A percentile compares a stretch with the other conserved stretches of the same genome.
phyloP scores from a whole-genome alignment of 768 basidiomycete species.

The Lactarius hatsudake region DNA sequence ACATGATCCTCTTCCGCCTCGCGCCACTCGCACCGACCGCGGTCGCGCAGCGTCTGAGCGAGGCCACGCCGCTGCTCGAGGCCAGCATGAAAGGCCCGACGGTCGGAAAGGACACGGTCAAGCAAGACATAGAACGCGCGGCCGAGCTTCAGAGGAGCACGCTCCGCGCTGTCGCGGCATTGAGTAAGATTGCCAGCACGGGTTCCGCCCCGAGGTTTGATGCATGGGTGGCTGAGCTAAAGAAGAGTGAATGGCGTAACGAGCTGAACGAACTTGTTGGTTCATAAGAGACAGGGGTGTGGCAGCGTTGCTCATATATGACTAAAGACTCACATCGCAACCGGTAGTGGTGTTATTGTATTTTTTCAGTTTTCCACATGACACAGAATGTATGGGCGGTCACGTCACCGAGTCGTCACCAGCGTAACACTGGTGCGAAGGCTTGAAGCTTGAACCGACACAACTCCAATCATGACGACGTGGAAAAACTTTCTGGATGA shows the following conservation, averaged over 20 bases:
- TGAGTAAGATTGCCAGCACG: conserved; percentile 70
- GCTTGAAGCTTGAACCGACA: too few relatives aligned
- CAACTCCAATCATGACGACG: too few relatives aligned
- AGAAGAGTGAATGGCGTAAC: conserved; percentile 62
- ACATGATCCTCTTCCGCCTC: conserved; percentile 92
- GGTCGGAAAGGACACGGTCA: conserved; percentile 93
- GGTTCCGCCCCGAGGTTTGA: conserved; percentile 75
- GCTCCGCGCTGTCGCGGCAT: conserved; percentile 79
- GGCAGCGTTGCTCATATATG: neutral
- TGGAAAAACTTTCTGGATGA: too few relatives aligned
- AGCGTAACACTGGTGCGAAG: too few relatives aligned
- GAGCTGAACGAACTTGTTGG: conserved; percentile 64
- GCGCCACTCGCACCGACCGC: conserved; percentile 82
- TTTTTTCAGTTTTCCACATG: conserved; percentile 6
- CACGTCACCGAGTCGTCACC: too few relatives aligned
- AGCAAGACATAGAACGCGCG: conserved; percentile 83
- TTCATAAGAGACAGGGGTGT: conserved; percentile 24
- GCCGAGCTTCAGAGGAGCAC: conserved; percentile 92
- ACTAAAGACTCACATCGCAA: neutral
- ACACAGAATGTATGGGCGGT: neutral
- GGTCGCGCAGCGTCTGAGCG: conserved; percentile 79
- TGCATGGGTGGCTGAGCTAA: conserved; percentile 69
- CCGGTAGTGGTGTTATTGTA: neutral
- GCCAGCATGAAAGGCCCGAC: conserved; percentile 87
- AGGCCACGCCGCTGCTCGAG: conserved; percentile 78